Evolutionary conservation across 192 early-diverging fungal species (phyloP), one percentile per base, ranked within the genome.

Genomic region (Podila verticillata): DNA sequence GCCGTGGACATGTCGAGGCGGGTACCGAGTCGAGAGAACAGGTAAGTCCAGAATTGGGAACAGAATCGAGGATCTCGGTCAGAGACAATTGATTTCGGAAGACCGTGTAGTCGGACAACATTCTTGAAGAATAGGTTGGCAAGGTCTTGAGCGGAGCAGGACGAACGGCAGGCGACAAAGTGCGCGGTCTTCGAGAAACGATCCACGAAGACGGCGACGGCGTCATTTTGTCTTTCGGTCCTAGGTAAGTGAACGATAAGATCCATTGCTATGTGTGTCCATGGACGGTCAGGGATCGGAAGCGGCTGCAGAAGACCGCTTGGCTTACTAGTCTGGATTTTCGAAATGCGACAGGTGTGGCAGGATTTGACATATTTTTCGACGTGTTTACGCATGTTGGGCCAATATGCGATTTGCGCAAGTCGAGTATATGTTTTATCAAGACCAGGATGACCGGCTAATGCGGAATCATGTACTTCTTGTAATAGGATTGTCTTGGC

Each of bases 51-150:
- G 61, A 90, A 87, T n/a, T 5, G 24, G 13, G 77, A 84, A 0
- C 67, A 80, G 39, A 90, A 90, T 2, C 66, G 59, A 1, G 83
- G 29, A 31, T 82, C 86, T 0, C 83, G 54, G 72, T 90, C 87
- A 0, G 83, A 86, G 10, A 88, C 48, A 28, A 88, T 86, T 0
- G 51, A 66, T 7, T 36, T 17, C 1, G 87, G 87, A 2, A 90
- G 5, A 12, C 84, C 80, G 35, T 70, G 57, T 1, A 36, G 62
- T 0, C 34, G 4, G 44, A 80, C 56, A 0, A 84, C 58, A 0
- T 73, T 0, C 54, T 73, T 22, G 3, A 83, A 48, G 31, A 80
- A 84, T 15, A 81, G 0, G 19, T 58, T 2, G 8, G 85, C 83
- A 2, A 70, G 34, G 1, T 74, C 65, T 20, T 51, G 15, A 0